Evolutionary conservation across 164 flowering plant genomes (phyloP).

Genomic region (Platanus orientalis): DNA sequence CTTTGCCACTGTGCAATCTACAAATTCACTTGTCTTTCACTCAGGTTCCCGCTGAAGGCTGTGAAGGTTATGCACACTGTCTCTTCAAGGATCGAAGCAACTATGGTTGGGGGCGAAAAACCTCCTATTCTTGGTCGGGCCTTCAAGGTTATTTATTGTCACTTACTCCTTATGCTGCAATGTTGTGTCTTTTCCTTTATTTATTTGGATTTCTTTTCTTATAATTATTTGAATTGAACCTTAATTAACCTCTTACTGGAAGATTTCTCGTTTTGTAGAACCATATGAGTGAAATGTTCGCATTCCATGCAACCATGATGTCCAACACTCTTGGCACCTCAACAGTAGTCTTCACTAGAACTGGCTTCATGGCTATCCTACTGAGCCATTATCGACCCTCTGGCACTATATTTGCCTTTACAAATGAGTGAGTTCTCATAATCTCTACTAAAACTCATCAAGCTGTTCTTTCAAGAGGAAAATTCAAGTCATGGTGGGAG

Average conservation of each 20-base stretch:
- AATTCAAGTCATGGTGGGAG: not conserved
- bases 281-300: constrained; percentile 98
- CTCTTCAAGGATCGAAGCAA: constrained; percentile 87
- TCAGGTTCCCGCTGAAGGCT: constrained; percentile 94
- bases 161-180: not conserved
- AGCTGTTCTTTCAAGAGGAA: not conserved
- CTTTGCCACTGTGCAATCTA: not conserved
- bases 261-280: constrained; percentile 50
- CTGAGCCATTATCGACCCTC: constrained; percentile 95
- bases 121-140: constrained; percentile 76
- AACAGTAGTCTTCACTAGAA: constrained; percentile 88
- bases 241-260: constrained; percentile 14
- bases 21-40: constrained; percentile 3
- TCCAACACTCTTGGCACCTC: constrained; percentile 94
- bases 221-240: not conserved
- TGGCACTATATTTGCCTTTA: constrained; percentile 93
- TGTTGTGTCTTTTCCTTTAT: not conserved
- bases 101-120: constrained; percentile 49
- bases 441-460: not conserved
- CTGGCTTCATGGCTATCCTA: constrained; percentile 91
- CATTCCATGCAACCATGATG: constrained; percentile 98
- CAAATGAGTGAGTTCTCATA: constrained; percentile 72
- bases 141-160: constrained; percentile 55
- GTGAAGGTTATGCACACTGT: constrained; percentile 96
- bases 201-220: not conserved